phyloP scores from a whole-genome alignment of 768 basidiomycete species.

The Nidularia pulvinata region DNA sequence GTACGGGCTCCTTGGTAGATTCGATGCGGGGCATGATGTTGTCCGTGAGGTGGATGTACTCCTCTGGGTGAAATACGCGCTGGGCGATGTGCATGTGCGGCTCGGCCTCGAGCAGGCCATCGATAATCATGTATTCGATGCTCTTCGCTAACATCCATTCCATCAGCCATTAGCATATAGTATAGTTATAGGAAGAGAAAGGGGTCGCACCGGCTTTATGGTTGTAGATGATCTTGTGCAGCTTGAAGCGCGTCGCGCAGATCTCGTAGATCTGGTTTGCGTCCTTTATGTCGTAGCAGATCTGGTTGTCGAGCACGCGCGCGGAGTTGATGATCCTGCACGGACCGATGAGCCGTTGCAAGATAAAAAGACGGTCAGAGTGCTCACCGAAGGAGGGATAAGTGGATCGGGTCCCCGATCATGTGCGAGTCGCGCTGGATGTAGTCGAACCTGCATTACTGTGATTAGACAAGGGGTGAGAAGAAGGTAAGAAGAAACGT shows the following conservation, averaged over 20 bases:
- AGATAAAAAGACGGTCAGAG: background rate
- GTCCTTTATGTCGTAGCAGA: conserved; percentile 85
- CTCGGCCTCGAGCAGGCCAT: conserved; percentile 70
- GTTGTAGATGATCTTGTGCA: conserved; percentile 85
- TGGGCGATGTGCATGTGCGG: conserved; percentile 59
- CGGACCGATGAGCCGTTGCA: background rate
- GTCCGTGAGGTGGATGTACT: conserved; percentile 70
- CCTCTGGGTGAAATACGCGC: conserved; percentile 52
- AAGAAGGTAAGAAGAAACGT: conserved; percentile 8
- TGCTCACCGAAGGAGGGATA: conserved; percentile 45
- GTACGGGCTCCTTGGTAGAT: conserved; percentile 45
- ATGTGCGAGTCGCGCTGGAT: conserved; percentile 75
- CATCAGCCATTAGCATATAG: too few relatives aligned
- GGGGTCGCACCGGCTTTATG: conserved; percentile 66
- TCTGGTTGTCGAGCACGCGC: conserved; percentile 70
- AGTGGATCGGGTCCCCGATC: conserved; percentile 62
- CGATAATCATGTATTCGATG: conserved; percentile 86
- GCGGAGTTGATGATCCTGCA: conserved; percentile 71
- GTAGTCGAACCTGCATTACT: conserved; percentile 67
- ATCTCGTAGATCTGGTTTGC: conserved; percentile 76
- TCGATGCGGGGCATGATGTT: conserved; percentile 64
- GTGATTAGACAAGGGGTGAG: background rate
- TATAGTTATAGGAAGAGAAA: background rate
- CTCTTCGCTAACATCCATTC: conserved; percentile 55
- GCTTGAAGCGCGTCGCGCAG: conserved; percentile 69